phyloP scores from a whole-genome alignment of 192 early-diverging fungal species.

The Dissophora globulifera region DNA sequence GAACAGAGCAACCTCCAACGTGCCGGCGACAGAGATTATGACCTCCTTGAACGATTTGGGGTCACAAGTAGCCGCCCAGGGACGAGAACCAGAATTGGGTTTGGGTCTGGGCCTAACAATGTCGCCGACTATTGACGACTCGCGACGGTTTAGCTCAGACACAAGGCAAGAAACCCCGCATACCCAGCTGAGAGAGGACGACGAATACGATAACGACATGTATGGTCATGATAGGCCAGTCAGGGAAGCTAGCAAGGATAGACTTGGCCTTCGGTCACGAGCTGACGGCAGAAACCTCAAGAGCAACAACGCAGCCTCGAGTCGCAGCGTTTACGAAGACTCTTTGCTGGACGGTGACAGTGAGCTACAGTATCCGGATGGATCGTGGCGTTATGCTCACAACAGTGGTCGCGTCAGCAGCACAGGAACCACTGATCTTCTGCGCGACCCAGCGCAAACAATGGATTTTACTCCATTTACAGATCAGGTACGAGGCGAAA shows the following conservation, averaged over 20 bases:
- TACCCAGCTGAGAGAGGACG: neutral
- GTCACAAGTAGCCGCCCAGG: neutral
- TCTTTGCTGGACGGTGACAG: neutral
- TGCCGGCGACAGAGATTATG: conserved; percentile 57
- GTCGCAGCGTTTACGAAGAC: neutral
- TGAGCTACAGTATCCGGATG: neutral
- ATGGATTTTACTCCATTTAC: conserved; percentile 51
- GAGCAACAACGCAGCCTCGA: conserved; percentile 1
- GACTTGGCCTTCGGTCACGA: too few relatives aligned
- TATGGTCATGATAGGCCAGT: conserved; percentile 23
- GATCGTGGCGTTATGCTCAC: conserved; percentile 1
- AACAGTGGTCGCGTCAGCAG: conserved; percentile 14
- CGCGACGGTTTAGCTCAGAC: neutral
- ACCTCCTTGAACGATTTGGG: conserved; percentile 32
- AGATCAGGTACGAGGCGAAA: conserved; percentile 30
- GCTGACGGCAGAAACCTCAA: too few relatives aligned
- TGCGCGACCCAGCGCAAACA: conserved; percentile 37
- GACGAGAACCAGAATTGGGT: neutral
- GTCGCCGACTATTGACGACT: neutral
- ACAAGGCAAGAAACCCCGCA: neutral
- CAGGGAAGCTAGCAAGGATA: conserved; percentile 5
- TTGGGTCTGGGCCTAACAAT: neutral
- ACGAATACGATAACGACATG: conserved; percentile 37
- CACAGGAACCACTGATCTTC: conserved; percentile 27
- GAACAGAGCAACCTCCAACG: conserved; percentile 52